Conservation (phyloP, 2,329 filamentous ascomycete species). For the Massarina eburnea region DNA sequence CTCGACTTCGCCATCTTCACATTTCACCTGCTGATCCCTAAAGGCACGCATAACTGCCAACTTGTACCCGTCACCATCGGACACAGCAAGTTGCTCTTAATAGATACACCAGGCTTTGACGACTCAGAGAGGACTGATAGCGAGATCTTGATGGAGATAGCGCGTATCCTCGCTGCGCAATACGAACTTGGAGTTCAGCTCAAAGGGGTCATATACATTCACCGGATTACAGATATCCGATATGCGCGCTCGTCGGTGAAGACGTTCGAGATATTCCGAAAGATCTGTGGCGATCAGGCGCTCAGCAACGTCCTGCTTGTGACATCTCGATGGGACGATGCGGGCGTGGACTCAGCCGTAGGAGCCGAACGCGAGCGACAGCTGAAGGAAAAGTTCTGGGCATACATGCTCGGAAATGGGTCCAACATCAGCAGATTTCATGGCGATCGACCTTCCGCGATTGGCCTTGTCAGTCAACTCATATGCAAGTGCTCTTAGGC, state of each 20-base stretch:
- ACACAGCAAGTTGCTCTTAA: conserved; percentile 16
- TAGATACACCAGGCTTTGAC: conserved; percentile 43
- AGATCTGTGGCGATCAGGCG: conserved; percentile 21
- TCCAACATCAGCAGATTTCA: too few relatives aligned
- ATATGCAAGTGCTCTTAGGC: too few relatives aligned
- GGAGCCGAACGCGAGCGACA: too few relatives aligned
- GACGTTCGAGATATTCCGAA: conserved; percentile 16
- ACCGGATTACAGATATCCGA: conserved; percentile 32
- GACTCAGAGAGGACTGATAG: conserved; percentile 28
- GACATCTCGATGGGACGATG: conserved; percentile 18
- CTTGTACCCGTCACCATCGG: conserved; percentile 14
- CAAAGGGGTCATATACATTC: conserved; percentile 38
- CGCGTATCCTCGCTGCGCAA: conserved; percentile 21
- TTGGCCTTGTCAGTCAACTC: too few relatives aligned
- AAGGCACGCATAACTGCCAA: not conserved
- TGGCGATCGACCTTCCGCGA: too few relatives aligned
- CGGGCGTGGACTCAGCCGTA: too few relatives aligned
- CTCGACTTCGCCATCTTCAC: not conserved
- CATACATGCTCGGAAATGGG: too few relatives aligned
- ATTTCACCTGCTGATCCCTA: not conserved
- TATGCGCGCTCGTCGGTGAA: conserved; percentile 8
- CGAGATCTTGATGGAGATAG: conserved; percentile 34
- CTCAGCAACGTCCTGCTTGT: conserved; percentile 23
- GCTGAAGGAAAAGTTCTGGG: too few relatives aligned
- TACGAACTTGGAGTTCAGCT: conserved; percentile 27